Evolutionary conservation across 2,329 filamentous ascomycete genomes (phyloP).

Genomic region (Penicillium sp.): DNA sequence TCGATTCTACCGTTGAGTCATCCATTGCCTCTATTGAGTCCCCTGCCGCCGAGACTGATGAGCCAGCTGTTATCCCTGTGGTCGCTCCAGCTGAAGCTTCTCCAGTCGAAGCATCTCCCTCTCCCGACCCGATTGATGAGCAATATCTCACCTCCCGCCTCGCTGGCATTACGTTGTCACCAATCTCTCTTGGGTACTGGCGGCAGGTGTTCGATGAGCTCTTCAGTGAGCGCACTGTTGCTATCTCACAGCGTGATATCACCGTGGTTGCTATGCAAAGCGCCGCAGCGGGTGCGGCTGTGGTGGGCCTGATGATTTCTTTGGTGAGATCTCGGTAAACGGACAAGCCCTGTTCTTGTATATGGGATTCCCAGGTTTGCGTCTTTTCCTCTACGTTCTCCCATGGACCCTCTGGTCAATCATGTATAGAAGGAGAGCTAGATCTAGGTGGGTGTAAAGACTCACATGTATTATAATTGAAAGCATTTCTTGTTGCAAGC

Average conservation of each 20-base stretch:
- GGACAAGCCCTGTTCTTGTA: conserved; percentile 16
- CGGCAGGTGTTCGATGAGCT: conserved; percentile 59
- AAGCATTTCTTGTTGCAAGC: not conserved
- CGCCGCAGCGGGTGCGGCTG: conserved; percentile 65
- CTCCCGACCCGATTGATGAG: conserved; percentile 1
- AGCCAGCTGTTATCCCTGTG: conserved; percentile 3
- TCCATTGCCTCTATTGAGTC: conserved; percentile 9
- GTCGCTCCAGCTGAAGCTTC: conserved; percentile 9
- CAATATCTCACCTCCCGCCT: conserved; percentile 31
- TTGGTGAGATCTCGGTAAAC: conserved; percentile 52
- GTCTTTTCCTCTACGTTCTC: not conserved
- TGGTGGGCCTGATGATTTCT: conserved; percentile 59
- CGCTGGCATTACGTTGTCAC: conserved; percentile 28
- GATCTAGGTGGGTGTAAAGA: conserved; percentile 15
- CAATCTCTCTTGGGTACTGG: conserved; percentile 49
- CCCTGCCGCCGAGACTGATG: conserved; percentile 1
- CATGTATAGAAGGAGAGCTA: conserved; percentile 25
- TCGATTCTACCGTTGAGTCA: conserved; percentile 19
- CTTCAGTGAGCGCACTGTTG: conserved; percentile 66
- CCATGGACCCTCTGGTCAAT: not conserved
- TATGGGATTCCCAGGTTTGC: not conserved
- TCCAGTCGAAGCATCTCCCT: conserved; percentile 5
- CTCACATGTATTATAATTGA: conserved; percentile 20
- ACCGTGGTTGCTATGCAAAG: conserved; percentile 72
- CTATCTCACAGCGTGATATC: conserved; percentile 69